Percentiles rank a stretch among this genome's conserved stretches.
Conservation (phyloP, 352 stramenopile species). For the Phytophthora melonis region DNA sequence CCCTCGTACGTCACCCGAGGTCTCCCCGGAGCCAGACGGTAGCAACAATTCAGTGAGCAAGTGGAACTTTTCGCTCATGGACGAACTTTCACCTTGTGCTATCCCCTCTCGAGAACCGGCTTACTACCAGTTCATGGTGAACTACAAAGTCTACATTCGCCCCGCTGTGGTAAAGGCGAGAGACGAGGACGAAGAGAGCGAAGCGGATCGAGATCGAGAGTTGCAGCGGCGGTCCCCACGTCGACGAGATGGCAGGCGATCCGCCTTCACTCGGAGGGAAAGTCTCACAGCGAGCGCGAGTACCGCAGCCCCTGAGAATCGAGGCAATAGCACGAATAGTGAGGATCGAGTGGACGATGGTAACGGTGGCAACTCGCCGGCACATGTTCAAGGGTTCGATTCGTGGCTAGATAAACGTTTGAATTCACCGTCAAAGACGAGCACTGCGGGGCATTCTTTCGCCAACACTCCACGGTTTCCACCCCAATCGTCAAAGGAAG, state of each 20-base stretch:
- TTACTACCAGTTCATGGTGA: conserved; percentile 67
- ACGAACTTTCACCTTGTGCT: conserved; percentile 36
- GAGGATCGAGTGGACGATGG: not conserved
- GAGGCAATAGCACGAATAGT: not conserved
- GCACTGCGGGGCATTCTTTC: conserved; percentile 15
- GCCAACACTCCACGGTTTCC: conserved; percentile 16
- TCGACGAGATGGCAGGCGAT: conserved; percentile 14
- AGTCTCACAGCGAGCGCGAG: not conserved
- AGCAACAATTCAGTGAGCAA: conserved; percentile 6
- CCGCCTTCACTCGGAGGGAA: conserved; percentile 2
- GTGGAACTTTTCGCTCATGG: conserved; percentile 54
- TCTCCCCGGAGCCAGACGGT: conserved; percentile 4
- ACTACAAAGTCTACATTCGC: conserved; percentile 63
- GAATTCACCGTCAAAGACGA: conserved; percentile 13
- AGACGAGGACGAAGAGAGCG: conserved; percentile 16
- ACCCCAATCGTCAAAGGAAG: conserved; percentile 17
- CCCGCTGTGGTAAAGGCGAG: not conserved
- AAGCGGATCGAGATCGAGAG: conserved; percentile 11
- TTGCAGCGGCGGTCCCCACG: conserved; percentile 16
- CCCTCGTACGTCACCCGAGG: not conserved
- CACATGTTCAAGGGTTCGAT: conserved; percentile 49
- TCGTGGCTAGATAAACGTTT: conserved; percentile 50
- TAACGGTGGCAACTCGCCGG: conserved; percentile 10
- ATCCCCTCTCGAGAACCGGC: conserved; percentile 60
- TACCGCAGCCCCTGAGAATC: conserved; percentile 3